Conservation (phyloP, 345 rosid species). For the Euphorbia tirucalli region DNA sequence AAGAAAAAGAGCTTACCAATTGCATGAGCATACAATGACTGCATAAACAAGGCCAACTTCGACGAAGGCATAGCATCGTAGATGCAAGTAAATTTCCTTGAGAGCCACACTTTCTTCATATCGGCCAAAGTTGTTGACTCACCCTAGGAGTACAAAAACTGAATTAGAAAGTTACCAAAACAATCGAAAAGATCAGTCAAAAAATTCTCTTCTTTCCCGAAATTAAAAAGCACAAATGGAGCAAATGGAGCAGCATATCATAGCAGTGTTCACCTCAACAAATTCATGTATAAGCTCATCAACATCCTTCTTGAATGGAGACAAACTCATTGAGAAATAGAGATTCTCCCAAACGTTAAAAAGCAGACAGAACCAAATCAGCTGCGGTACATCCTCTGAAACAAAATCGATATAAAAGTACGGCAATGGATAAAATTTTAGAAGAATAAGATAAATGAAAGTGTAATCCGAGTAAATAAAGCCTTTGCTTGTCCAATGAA, state of each 20-base stretch:
- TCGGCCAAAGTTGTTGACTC: constrained; percentile 45
- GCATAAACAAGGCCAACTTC: constrained; percentile 59
- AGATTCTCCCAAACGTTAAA: neutral
- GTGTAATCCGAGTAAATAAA: too few species aligned
- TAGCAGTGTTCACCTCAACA: constrained; percentile 33
- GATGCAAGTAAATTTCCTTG: constrained; percentile 56
- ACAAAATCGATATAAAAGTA: neutral
- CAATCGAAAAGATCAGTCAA: neutral
- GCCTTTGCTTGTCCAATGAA: too few species aligned
- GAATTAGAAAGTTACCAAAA: neutral
- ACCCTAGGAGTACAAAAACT: constrained; percentile 29
- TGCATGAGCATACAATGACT: constrained; percentile 60
- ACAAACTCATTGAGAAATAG: constrained; percentile 26
- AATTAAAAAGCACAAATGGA: neutral
- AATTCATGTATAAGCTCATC: constrained; percentile 58
- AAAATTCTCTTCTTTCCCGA: neutral
- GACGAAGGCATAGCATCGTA: constrained; percentile 50
- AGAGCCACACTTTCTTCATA: constrained; percentile 64
- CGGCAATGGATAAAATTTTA: too few species aligned
- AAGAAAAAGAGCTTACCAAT: constrained; percentile 34
- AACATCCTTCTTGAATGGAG: constrained; percentile 58
- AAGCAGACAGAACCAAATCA: neutral
- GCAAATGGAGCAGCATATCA: constrained; percentile 3
- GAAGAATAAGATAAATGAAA: too few species aligned
- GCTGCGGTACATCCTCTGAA: neutral